A percentile compares a stretch with the other conserved stretches of the same genome.
These are phyloP conservation scores for Nemania sp. DNA, from an alignment of 2,329 filamentous ascomycete species.

Conservation along the genomic window DNA sequence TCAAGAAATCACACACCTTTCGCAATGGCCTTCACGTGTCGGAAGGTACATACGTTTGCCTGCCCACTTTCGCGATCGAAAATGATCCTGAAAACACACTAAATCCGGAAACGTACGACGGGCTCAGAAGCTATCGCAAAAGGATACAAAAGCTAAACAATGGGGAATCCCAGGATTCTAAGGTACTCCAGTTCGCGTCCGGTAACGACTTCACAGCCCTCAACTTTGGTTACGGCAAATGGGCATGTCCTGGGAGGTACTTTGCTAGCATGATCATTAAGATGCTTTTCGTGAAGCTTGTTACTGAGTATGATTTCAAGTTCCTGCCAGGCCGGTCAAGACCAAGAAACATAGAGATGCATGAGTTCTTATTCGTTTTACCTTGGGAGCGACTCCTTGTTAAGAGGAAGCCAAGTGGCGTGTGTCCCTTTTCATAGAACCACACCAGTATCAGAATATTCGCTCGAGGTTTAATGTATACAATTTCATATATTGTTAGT, in stretches of 20 bases:
- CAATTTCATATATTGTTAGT: too few relatives aligned
- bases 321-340: conserved; percentile 39
- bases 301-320: conserved; percentile 49
- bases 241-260: conserved; percentile 52
- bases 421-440: background rate
- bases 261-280: conserved; percentile 50
- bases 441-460: too few relatives aligned
- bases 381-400: conserved; percentile 39
- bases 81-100: conserved; percentile 49
- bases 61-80: conserved; percentile 43
- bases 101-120: conserved; percentile 50
- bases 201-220: conserved; percentile 36
- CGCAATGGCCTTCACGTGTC: conserved; percentile 15
- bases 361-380: conserved; percentile 45
- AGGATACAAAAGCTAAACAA: background rate
- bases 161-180: conserved; percentile 41
- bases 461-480: too few relatives aligned
- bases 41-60: conserved; percentile 26
- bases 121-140: conserved; percentile 50
- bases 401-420: background rate
- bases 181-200: conserved; percentile 42
- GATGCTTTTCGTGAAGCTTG: conserved; percentile 46
- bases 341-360: conserved; percentile 41
- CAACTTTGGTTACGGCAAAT: conserved; percentile 46
- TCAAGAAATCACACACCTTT: conserved; percentile 22